phyloP scores from a whole-genome alignment of 202 grass and related monocot species.

The Brachypodium distachyon region DNA sequence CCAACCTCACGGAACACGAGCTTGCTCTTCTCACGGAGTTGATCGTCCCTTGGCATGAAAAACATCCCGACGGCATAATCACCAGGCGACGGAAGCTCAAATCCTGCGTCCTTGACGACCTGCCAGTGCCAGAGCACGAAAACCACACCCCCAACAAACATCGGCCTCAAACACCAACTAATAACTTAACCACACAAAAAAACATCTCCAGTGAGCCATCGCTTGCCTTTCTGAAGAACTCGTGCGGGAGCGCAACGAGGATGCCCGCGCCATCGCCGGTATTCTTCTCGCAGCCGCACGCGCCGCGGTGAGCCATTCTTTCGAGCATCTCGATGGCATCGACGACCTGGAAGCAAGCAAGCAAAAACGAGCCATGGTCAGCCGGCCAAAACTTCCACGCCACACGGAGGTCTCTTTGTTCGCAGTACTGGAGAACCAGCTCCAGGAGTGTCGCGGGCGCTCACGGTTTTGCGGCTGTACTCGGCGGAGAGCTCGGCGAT shows the following conservation, averaged over 20 bases:
- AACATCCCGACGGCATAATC: constrained; percentile 91
- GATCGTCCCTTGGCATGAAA: constrained; percentile 73
- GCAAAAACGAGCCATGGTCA: neutral
- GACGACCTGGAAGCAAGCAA: constrained; percentile 41
- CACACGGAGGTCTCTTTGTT: neutral
- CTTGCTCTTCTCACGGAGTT: constrained; percentile 57
- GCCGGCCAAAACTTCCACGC: neutral
- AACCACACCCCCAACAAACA: too few relatives aligned
- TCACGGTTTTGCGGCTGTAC: constrained; percentile 70
- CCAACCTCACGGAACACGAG: too few relatives aligned
- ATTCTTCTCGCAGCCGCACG: constrained; percentile 91
- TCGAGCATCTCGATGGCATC: constrained; percentile 97
- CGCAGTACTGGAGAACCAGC: neutral
- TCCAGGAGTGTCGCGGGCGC: neutral
- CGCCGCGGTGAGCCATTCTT: constrained; percentile 92
- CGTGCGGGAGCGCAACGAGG: constrained; percentile 80
- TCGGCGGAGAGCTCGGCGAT: constrained; percentile 80
- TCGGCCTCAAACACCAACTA: too few relatives aligned
- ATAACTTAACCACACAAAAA: too few relatives aligned
- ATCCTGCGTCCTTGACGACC: constrained; percentile 71
- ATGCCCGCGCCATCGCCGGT: constrained; percentile 96
- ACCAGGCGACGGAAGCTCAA: constrained; percentile 60
- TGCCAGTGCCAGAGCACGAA: constrained; percentile 20
- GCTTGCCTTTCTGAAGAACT: constrained; percentile 61
- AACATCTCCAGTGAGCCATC: too few relatives aligned